phyloP scores from a whole-genome alignment of 176 grass and related monocot species.

The Microstegium vimineum region DNA sequence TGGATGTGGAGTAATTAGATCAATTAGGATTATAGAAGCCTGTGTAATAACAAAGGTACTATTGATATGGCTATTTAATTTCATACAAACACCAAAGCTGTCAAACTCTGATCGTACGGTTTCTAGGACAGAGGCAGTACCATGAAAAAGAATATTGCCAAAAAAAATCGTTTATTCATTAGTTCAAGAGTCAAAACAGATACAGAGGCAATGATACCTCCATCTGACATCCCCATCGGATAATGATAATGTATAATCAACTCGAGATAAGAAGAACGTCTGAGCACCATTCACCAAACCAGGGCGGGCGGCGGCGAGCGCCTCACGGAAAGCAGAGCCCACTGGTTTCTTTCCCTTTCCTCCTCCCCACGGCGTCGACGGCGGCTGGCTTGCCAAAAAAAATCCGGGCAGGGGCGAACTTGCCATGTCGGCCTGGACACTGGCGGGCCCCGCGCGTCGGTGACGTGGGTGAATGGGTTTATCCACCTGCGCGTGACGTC shows the following conservation, averaged over 20 bases:
- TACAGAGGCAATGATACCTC: not conserved
- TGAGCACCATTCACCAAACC: not conserved
- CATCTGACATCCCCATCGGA: not conserved
- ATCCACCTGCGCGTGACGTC: not conserved
- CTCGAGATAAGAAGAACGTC: not conserved
- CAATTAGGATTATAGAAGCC: too few relatives aligned
- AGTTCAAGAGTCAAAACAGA: too few relatives aligned
- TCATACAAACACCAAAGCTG: not conserved
- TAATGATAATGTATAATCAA: not conserved
- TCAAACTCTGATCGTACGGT: not conserved
- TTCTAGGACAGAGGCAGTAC: not conserved
- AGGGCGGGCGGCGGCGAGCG: not conserved
- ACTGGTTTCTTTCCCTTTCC: not conserved
- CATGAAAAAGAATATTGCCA: too few relatives aligned
- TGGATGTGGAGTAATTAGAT: too few relatives aligned
- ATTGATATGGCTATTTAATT: too few relatives aligned
- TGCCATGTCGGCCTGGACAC: not conserved
- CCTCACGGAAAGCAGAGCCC: constrained; percentile 1
- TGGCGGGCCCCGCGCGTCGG: not conserved
- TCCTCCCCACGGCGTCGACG: not conserved
- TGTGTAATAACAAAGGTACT: too few relatives aligned
- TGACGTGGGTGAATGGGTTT: not conserved
- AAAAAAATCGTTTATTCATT: too few relatives aligned
- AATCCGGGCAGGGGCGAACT: not conserved
- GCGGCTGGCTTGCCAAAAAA: not conserved